Base-by-base conservation (phyloP, 495 filamentous ascomycete species). In the Penicillium waksmanii region DNA sequence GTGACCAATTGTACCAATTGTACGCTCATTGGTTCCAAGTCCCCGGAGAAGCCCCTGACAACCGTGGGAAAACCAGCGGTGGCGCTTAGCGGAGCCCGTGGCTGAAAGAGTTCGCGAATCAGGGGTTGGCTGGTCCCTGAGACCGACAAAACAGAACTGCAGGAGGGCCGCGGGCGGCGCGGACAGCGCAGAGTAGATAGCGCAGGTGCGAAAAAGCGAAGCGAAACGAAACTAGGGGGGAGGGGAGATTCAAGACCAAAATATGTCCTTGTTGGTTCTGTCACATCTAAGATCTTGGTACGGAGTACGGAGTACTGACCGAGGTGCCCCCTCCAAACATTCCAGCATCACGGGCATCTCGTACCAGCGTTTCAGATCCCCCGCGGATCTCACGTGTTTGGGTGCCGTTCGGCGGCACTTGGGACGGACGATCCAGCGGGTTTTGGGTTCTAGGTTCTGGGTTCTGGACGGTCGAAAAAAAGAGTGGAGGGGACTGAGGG, bases 301-400 rank as follows among this genome's bases (percentile, higher is more conserved):
- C 25, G n/a, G n/a, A n/a, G n/a, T n/a, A n/a, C n/a, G n/a, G n/a
- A n/a, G n/a, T n/a, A n/a, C n/a, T 17, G 21, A 49, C 46, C 46
- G 11, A 23, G 25, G 35, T n/a, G n/a, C n/a, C 23, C 38, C 42
- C 15, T 44, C 42, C 42, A 34, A 21, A 17, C 4, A 44, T 17
- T 44, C 42, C 42, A 44, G 42, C 15, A 43, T 58, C 56, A 62
- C 44, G 19, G 60, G 48, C 47, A 21, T 23, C 23, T 23, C 23
- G 23, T 47, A 36, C 60, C 58, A 44, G 58, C 53, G 67, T 67
- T 65, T 70, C 65, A 67, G 65, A 67, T 65, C 57, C 62, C 25
- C 62, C 67, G 57, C 61, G 64, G 58, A 70, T 65, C 67, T 68
- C 67, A 68, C 65, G 67, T 70, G 66, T 58, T 44, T 57, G 44